Base-by-base conservation (phyloP, 2,329 filamentous ascomycete genomes). In the Cladosporium sp. region DNA sequence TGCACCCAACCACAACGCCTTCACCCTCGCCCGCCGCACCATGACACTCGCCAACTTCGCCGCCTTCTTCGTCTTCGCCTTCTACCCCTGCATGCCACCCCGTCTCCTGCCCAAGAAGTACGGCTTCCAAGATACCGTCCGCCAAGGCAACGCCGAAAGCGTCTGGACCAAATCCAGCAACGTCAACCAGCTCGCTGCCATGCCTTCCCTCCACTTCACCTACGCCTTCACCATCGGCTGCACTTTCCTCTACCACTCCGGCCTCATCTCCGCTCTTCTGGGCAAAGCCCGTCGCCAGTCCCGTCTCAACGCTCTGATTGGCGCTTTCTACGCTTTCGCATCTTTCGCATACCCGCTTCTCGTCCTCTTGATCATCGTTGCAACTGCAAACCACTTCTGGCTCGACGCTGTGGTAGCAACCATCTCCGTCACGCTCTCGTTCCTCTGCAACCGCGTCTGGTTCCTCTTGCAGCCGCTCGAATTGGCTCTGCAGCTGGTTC, bases 301-400 rank as follows among this genome's bases (percentile, higher is more conserved):
- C 40, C 63, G 56, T 17, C 48, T 64, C 12, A 47, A 58, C 50
- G 58, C 56, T 32, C 60, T 66, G 22, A 36, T 37, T 6, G 75
- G 71, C 0, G 55, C 80, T 24, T 61, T 75, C 35, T 76, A 78
- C 58, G 73, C 77, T 28, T 66, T 75, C 0, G 68, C 71, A 1
- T 71, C 69, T 13, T 76, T 79, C 44, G 65, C 74, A 0, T 79
- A 77, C 58, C 74, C 73, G 3, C 68, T 73, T 0, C 70, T 80
- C 24, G 77, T 78, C 58, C 73, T 72, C 8, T 67, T 73, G 5
- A 77, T 80, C 25, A 86, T 86, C 59, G 78, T 86, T 25, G 79
- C 83, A 15, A 86, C 83, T 0, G 83, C 83, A 34, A 86, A 86
- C 64, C 83, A 83, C 66, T 87, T 83, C 68, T 82, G 77, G 71